These are phyloP conservation scores for Candida smagusa DNA, from an alignment of 1,139 yeast species.

Conservation along the genomic window DNA sequence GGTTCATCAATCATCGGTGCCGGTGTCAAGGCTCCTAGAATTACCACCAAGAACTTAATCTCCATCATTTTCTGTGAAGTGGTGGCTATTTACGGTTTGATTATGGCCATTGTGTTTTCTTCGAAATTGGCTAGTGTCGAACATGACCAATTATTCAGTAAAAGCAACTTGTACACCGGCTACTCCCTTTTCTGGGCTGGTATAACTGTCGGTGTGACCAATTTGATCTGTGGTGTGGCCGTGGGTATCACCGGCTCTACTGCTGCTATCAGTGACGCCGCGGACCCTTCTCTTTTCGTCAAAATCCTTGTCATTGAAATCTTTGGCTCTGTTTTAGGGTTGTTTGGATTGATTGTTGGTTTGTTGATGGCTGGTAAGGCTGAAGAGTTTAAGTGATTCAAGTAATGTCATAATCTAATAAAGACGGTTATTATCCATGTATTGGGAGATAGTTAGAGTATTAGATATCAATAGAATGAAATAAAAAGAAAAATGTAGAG, in stretches of 20 bases:
- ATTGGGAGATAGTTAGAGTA: background rate
- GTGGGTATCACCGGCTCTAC: slow-evolving; percentile 98
- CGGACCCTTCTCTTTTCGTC: slow-evolving; percentile 91
- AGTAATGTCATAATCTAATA: too few species aligned
- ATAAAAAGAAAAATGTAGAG: background rate
- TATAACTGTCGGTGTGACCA: slow-evolving; percentile 87
- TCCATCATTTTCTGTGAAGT: slow-evolving; percentile 98
- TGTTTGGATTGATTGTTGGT: slow-evolving; percentile 93
- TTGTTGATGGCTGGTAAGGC: slow-evolving; percentile 96
- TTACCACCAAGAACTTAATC: slow-evolving; percentile 94
- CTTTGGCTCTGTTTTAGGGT: slow-evolving; percentile 93
- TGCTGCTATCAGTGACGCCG: slow-evolving; percentile 97
- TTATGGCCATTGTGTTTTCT: slow-evolving; percentile 96
- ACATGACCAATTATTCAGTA: slow-evolving; percentile 59
- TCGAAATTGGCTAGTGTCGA: slow-evolving; percentile 80
- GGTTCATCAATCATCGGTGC: slow-evolving; percentile 96
- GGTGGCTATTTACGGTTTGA: slow-evolving; percentile 96
- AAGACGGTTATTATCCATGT: too few species aligned
- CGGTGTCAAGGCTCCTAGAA: slow-evolving; percentile 95
- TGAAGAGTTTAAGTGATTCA: slow-evolving; percentile 56
- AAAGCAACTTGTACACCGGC: slow-evolving; percentile 88
- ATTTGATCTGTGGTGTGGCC: slow-evolving; percentile 93
- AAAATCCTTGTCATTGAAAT: slow-evolving; percentile 95
- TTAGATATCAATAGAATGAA: background rate
- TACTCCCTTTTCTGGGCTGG: slow-evolving; percentile 98